Evolutionary conservation across 2,329 filamentous ascomycete species (phyloP).

Genomic region (Penicillium vulpinum): DNA sequence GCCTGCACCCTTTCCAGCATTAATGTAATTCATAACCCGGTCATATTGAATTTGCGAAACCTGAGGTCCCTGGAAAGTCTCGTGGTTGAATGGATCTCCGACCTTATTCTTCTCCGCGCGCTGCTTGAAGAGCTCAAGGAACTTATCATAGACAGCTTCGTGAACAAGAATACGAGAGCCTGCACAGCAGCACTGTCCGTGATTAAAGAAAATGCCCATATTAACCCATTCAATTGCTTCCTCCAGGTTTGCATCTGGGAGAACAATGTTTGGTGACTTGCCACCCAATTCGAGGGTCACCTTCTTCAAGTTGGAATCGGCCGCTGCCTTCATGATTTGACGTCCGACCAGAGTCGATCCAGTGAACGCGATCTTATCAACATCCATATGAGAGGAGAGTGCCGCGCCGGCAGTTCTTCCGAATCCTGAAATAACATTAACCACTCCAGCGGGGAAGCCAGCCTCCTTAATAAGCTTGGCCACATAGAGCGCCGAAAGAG

Average conservation of each 20-base stretch:
- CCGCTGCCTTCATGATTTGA: constrained; percentile 60
- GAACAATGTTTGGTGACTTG: constrained; percentile 62
- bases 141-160: constrained; percentile 81
- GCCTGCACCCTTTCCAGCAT: constrained; percentile 65
- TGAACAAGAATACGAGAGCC: constrained; percentile 77
- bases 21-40: constrained; percentile 75
- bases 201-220: constrained; percentile 53
- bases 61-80: constrained; percentile 85
- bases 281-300: constrained; percentile 66
- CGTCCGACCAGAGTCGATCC: constrained; percentile 61
- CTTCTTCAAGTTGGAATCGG: constrained; percentile 63
- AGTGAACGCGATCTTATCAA: constrained; percentile 64
- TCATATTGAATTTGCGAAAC: constrained; percentile 81
- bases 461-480: constrained; percentile 57
- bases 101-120: constrained; percentile 71
- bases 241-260: constrained; percentile 62
- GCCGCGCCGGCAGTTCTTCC: constrained; percentile 73
- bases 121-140: constrained; percentile 74
- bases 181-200: constrained; percentile 60
- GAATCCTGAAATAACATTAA: constrained; percentile 68
- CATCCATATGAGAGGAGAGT: constrained; percentile 60
- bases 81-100: constrained; percentile 73
- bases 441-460: constrained; percentile 61
- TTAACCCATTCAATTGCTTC: constrained; percentile 67
- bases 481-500: constrained; percentile 63